A percentile compares a stretch with the other conserved stretches of the same genome.
Conservation (phyloP, 2,329 filamentous ascomycete species). For the Sporothrix luriei region DNA sequence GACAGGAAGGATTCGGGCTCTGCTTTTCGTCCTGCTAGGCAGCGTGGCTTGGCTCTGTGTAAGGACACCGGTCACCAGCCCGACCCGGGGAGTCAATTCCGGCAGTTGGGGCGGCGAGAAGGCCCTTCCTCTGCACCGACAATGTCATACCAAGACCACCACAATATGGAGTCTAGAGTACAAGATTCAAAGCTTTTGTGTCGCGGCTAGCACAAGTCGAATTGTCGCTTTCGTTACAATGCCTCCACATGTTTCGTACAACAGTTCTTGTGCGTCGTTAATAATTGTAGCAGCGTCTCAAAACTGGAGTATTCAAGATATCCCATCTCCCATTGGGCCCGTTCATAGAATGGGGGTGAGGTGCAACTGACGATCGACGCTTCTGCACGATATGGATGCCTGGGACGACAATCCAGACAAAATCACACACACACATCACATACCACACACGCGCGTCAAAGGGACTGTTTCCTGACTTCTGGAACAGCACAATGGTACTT, state of each 20-base stretch:
- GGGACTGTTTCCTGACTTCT: neutral
- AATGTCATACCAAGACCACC: neutral
- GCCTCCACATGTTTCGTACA: neutral
- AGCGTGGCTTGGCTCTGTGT: constrained; percentile 2
- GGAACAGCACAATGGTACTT: constrained; percentile 11
- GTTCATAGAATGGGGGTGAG: neutral
- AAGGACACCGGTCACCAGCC: constrained; percentile 13
- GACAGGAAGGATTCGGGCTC: constrained; percentile 8
- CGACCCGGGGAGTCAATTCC: constrained; percentile 5
- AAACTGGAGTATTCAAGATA: neutral
- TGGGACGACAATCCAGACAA: neutral
- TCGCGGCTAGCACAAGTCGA: neutral
- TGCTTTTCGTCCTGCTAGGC: neutral
- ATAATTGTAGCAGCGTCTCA: neutral
- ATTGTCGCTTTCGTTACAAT: neutral
- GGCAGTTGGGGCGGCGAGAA: neutral
- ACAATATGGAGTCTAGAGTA: neutral
- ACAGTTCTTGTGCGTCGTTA: neutral
- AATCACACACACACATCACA: neutral
- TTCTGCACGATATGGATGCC: constrained; percentile 27
- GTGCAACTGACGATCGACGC: constrained; percentile 26
- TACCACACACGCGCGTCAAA: constrained; percentile 3
- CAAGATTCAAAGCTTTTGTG: neutral
- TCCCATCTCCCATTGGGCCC: neutral
- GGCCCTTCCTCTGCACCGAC: neutral